Conservation (phyloP, 1,284 basidiomycete genomes). For the Melampsora americana region DNA sequence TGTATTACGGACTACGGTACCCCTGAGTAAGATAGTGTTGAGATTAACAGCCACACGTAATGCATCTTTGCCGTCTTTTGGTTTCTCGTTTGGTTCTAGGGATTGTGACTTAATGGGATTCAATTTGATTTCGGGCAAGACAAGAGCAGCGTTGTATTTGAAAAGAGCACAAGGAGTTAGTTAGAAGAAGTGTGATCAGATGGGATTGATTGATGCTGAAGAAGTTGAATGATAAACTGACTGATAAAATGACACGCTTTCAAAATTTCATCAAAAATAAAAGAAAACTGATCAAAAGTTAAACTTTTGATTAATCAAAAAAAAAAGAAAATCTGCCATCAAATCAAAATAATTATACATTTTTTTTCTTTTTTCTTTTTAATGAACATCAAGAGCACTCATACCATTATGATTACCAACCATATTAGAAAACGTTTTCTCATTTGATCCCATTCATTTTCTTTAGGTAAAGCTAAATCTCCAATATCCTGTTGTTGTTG, state of each 20-base stretch:
- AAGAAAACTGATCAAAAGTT: too few species aligned
- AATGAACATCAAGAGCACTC: slow-evolving; percentile 30
- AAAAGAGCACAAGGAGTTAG: slow-evolving; percentile 65
- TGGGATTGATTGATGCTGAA: background rate
- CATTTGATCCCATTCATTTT: slow-evolving; percentile 45
- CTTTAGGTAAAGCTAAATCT: slow-evolving; percentile 37
- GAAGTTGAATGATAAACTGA: background rate
- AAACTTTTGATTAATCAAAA: too few species aligned
- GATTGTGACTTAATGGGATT: slow-evolving; percentile 48
- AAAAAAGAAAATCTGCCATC: too few species aligned
- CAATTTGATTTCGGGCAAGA: slow-evolving; percentile 57
- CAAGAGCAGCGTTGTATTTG: slow-evolving; percentile 76
- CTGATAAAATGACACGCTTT: slow-evolving; percentile 20
- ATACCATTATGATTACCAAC: slow-evolving; percentile 25
- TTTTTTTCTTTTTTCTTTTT: background rate
- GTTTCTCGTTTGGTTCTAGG: slow-evolving; percentile 55
- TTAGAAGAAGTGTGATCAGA: background rate
- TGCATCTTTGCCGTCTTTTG: slow-evolving; percentile 54
- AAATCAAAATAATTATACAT: too few species aligned
- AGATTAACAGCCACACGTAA: slow-evolving; percentile 66
- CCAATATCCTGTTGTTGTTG: slow-evolving; percentile 35
- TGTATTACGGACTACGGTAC: slow-evolving; percentile 87
- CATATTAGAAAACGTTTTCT: slow-evolving; percentile 35
- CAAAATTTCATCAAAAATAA: too few species aligned
- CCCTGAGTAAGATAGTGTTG: slow-evolving; percentile 78